Base-by-base conservation (phyloP, 2,329 filamentous ascomycete species). In the Xylaria sp. region DNA sequence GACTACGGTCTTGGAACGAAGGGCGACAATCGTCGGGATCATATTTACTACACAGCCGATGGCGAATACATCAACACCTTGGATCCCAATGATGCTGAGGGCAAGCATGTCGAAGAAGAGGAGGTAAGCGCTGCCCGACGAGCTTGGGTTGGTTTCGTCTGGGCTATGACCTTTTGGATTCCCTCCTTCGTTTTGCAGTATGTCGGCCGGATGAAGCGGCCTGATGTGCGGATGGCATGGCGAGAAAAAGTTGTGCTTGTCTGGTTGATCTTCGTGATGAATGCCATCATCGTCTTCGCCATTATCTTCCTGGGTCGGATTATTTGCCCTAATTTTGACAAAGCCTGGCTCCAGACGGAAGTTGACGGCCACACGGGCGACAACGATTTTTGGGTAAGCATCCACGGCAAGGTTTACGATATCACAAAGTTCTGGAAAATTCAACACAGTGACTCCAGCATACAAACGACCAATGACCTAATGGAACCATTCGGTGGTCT, bases 161-260 rank as follows among this genome's bases (percentile, higher is more conserved):
- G 94, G 93, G 85, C 86, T 0, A 69, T 96, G 51, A 99, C 95
- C 0, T 98, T 92, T 75, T 98, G 92, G 91, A 95, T 97, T 68
- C 95, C 95, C 0, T 98, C 94, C 0, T 91, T 92, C 50, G 68
- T 91, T 2, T 87, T 99, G 15, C 85, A 86, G n/a, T 89, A 84
- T 63, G 73, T 98, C 61, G 95, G 95, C 33, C 91, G 94, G 21
- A 99, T 99, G 95, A 96, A 96, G 79, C 89, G 95, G 58, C 95
- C 94, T 1, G 95, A 99, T 78, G 92, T 99, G 8, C 91, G 95
- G 25, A 91, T 97, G 87, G 95, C 95, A 0, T 99, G 95, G 95
- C 87, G 95, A 77, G 95, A 99, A 74, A 99, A 99, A 78, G 54
- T 99, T 11, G 90, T 95, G 0, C 81, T 99, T 11, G 88, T 94